Base-by-base conservation (phyloP, 192 early-diverging fungal genomes). In the Dimargaris xerosporica region DNA sequence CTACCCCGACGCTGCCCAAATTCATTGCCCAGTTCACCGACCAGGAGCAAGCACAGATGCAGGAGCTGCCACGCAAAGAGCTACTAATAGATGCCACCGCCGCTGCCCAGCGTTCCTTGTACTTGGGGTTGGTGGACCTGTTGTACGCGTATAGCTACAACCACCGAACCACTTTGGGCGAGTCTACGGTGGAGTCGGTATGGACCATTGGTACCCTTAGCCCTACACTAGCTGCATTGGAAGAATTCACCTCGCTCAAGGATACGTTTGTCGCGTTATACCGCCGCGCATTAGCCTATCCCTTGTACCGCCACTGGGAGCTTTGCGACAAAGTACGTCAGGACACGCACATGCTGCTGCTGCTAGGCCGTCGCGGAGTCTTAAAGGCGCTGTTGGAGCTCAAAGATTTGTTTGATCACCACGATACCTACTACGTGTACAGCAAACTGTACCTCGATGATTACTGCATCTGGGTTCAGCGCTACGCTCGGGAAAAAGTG, bases 391-490 rank as follows among this genome's bases (percentile, higher is more conserved):
- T 99, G 39, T 69, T 99, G 58, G 82, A 83, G 13, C 68, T 91
- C 67, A 90, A 91, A 69, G 69, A 79, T 6, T 62, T 93, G 31
- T 76, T 97, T 69, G 86, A 91, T 55, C 77, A 81, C 65, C 87
- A 99, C 61, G 94, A 99, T 63, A 67, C 81, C 0, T 90, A 87
- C 67, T 94, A 92, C 67, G 69, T 95, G 7, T 88, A 96, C 61
- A 82, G 87, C 67, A 85, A 90, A 72, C 71, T 96, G 21, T 95
- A 75, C 69, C 43, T 99, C 19, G 92, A 92, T 67, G 94, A 99
- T 69, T 99, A 99, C 70, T 97, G 93, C 71, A 78, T 90, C 23
- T 99, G 96, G 96, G 76, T 94, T 46, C 93, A 94, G 63, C 78
- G 66, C 1, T 59, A 28, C 31, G 16, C 16, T 63, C 86, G 82